Evolutionary conservation across 306 rosid species (phyloP), one percentile per base, ranked within the genome.

Genomic region (Lotus japonicus): DNA sequence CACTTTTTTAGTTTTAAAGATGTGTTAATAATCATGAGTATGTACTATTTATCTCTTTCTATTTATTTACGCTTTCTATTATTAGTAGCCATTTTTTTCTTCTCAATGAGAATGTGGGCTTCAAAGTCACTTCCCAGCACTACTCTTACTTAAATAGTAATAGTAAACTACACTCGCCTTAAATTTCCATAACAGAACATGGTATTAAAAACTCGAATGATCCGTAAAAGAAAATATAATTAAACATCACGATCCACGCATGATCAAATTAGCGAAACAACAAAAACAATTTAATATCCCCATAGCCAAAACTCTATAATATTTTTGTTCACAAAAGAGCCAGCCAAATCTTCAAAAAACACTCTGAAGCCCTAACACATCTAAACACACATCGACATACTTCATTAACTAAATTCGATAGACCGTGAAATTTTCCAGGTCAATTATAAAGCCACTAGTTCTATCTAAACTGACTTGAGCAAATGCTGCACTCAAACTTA

Each of bases 401-500:
- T 31, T 5, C 51, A n/a, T 54, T 10, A 5, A 68, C 16, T 19
- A 21, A 21, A 68, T 13, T 23, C 26, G 11, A 55, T 14, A 14
- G 7, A 11, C 53, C 26, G 23, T 1, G 28, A 55, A 53, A 60
- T 0, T 4, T 16, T 18, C 54, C 48, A 13, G 6, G 55, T 6
- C 42, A 39, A 38, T 39, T 60, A 53, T 13, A 38, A 67, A 39
- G 33, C 14, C 61, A 36, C 7, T 18, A 66, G 49, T 38, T 51
- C 61, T 6, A 31, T 36, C 49, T 28, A 75, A 23, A 50, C 19
- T 71, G 11, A 46, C 53, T 28, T 44, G 43, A 39, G 15, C 38
- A 17, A 38, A 71, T 28, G 16, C 65, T 58, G 33, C 75, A 45
- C 67, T 31, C 36, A 55, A 70, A 48, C 66, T 46, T 61, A 66